Evolutionary conservation across 2,329 filamentous ascomycete genomes (phyloP).

Genomic region (Eurotiales sp.): DNA sequence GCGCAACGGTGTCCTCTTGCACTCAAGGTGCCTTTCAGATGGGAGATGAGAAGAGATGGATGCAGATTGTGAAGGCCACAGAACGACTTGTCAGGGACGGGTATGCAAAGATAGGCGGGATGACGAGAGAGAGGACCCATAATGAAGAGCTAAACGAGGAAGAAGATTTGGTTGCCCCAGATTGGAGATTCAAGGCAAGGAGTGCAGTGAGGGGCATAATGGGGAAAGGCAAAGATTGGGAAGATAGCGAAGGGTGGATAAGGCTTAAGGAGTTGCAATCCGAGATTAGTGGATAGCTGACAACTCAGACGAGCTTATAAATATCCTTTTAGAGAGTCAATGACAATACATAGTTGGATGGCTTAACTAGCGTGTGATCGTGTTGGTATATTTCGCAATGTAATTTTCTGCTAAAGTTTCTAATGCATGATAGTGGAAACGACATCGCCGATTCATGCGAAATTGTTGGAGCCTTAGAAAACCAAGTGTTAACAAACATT

Average conservation of each 20-base stretch:
- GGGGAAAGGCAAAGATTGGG: conserved; percentile 72
- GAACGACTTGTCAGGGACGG: conserved; percentile 70
- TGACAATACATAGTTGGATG: too few species aligned
- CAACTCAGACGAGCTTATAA: not conserved
- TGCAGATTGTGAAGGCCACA: conserved; percentile 70
- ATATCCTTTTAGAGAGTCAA: too few species aligned
- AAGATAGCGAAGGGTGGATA: conserved; percentile 55
- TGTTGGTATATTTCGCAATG: too few species aligned
- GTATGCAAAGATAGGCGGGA: conserved; percentile 72
- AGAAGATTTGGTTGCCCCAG: conserved; percentile 62
- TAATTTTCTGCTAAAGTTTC: too few species aligned
- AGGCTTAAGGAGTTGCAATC: conserved; percentile 35
- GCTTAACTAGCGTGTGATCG: too few species aligned
- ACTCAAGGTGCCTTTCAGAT: conserved; percentile 43
- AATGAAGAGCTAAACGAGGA: conserved; percentile 30
- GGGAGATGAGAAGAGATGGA: conserved; percentile 65
- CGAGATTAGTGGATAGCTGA: conserved; percentile 28
- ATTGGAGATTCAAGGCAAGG: conserved; percentile 85
- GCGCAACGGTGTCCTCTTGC: conserved; percentile 55
- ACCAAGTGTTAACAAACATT: too few species aligned
- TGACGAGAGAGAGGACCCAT: conserved; percentile 54
- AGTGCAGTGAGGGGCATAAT: conserved; percentile 80
- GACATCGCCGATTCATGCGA: too few species aligned
- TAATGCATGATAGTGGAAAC: too few species aligned
- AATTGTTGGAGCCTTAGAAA: too few species aligned